A percentile compares a stretch with the other conserved stretches of the same genome.
Evolutionary conservation across 2,329 filamentous ascomycete genomes (phyloP).

Genomic region (Ascochyta rabiei): DNA sequence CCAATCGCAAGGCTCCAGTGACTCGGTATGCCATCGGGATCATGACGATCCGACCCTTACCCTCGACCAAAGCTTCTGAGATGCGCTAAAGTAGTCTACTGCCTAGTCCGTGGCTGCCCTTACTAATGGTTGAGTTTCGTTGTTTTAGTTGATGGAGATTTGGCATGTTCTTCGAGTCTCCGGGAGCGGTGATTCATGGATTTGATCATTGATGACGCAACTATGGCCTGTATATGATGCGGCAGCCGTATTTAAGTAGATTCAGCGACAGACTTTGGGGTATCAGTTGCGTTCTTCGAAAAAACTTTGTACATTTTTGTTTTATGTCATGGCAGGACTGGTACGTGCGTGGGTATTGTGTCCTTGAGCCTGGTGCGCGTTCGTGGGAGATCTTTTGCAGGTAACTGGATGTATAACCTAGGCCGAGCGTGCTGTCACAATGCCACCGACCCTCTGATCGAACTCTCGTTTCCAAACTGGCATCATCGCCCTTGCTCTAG

Average conservation of each 20-base stretch:
- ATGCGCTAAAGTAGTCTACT: slow-evolving; percentile 1
- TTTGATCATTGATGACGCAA: background rate
- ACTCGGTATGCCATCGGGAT: background rate
- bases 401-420: background rate
- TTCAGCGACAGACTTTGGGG: no score
- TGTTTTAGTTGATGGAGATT: background rate
- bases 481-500: slow-evolving; percentile 34
- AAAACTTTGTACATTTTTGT: no score
- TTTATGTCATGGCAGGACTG: no score
- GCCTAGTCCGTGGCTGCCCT: background rate
- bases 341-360: no score
- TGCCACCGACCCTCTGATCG: slow-evolving; percentile 27
- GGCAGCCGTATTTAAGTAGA: background rate
- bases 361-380: no score
- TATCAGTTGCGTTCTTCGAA: no score
- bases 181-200: background rate
- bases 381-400: no score
- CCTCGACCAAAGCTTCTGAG: background rate
- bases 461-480: slow-evolving; percentile 44
- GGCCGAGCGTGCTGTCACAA: slow-evolving; percentile 17
- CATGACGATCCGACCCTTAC: background rate
- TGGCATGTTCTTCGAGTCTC: background rate
- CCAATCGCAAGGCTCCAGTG: background rate
- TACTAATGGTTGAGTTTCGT: background rate
- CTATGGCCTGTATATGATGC: background rate